phyloP scores from a whole-genome alignment of 83 land plant genomes.

The Isoetes engelmannii region DNA sequence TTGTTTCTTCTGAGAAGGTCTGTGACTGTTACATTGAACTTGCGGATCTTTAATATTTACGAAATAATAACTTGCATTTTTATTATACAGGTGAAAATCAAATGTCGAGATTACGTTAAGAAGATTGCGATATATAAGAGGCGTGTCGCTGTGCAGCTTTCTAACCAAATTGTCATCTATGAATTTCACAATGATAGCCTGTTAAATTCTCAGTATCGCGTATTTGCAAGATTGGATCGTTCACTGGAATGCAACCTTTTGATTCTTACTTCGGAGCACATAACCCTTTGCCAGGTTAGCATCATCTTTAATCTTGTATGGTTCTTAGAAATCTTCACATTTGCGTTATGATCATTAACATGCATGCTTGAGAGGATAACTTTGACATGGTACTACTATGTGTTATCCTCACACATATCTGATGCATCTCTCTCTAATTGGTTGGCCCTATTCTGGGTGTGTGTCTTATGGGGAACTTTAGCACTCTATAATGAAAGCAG shows the following conservation, averaged over 20 bases:
- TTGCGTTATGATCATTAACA: no score
- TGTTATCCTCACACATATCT: no score
- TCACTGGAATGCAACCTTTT: slow-evolving; percentile 32
- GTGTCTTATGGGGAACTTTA: no score
- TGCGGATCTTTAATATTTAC: background rate
- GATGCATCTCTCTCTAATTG: no score
- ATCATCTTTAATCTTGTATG: background rate
- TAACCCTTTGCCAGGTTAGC: slow-evolving; percentile 33
- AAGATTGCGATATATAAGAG: slow-evolving; percentile 36
- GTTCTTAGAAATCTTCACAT: no score
- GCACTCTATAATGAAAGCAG: no score
- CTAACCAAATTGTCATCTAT: slow-evolving; percentile 29
- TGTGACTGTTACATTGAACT: background rate
- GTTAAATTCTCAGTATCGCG: slow-evolving; percentile 19
- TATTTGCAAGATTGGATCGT: slow-evolving; percentile 17
- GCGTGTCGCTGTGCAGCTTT: slow-evolving; percentile 34
- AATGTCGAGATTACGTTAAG: slow-evolving; percentile 31
- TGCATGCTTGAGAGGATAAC: no score
- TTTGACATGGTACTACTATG: no score
- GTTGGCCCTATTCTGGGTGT: no score
- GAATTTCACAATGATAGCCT: slow-evolving; percentile 16
- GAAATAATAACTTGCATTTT: background rate
- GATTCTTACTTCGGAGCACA: slow-evolving; percentile 34
- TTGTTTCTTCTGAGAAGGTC: slow-evolving; percentile 32
- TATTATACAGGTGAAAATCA: slow-evolving; percentile 26